Evolutionary conservation across 2,329 filamentous ascomycete genomes (phyloP).

Genomic region (Colletotrichum musae): DNA sequence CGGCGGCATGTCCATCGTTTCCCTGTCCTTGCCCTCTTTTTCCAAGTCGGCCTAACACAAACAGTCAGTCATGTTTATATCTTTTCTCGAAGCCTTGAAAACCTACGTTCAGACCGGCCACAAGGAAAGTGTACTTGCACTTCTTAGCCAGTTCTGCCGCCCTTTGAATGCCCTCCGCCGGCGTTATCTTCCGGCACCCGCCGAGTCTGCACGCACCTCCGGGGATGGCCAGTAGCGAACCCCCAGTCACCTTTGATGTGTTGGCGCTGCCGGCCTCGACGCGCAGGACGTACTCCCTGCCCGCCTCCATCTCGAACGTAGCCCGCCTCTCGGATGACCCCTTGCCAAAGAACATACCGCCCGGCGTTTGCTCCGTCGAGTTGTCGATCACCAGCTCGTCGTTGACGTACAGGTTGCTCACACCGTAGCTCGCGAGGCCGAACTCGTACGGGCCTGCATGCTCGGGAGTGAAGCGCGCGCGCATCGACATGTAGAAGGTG

Average conservation of each 20-base stretch:
- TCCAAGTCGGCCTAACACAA: slow-evolving; percentile 72
- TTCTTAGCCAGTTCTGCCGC: slow-evolving; percentile 77
- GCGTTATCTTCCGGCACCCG: slow-evolving; percentile 69
- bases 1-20: slow-evolving; percentile 79
- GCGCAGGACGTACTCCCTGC: slow-evolving; percentile 69
- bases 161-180: slow-evolving; percentile 71
- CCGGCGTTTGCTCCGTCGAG: slow-evolving; percentile 72
- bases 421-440: slow-evolving; percentile 74
- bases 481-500: slow-evolving; percentile 72
- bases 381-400: slow-evolving; percentile 76
- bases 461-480: slow-evolving; percentile 71
- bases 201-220: slow-evolving; percentile 75
- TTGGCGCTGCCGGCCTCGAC: slow-evolving; percentile 73
- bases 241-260: slow-evolving; percentile 66
- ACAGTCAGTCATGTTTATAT: neutral
- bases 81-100: neutral
- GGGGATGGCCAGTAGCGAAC: slow-evolving; percentile 65
- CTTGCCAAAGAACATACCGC: slow-evolving; percentile 76
- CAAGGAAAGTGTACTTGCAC: slow-evolving; percentile 83
- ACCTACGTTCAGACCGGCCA: slow-evolving; percentile 74
- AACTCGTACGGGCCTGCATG: slow-evolving; percentile 75
- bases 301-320: slow-evolving; percentile 68
- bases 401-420: slow-evolving; percentile 74
- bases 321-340: slow-evolving; percentile 76
- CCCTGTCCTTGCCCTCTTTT: slow-evolving; percentile 79